These are phyloP conservation scores for Bjerkandera adusta DNA, from an alignment of 1,284 basidiomycete genomes.

Conservation along the genomic window DNA sequence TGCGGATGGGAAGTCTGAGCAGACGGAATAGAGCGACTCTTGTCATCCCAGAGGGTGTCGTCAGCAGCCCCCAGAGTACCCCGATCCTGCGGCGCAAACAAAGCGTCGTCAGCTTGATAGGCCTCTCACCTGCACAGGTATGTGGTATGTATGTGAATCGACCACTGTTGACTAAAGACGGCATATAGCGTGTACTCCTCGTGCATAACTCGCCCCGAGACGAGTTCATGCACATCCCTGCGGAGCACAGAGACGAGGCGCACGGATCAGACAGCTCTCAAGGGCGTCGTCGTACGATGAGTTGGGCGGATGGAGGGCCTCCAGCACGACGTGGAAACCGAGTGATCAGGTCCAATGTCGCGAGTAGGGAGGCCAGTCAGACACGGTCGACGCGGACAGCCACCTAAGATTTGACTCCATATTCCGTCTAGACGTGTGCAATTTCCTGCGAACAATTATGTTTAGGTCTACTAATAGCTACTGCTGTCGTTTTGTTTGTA, in stretches of 20 bases:
- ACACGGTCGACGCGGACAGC: not conserved
- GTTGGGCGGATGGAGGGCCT: slow-evolving; percentile 10
- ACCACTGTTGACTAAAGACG: too few relatives aligned
- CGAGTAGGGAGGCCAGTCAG: slow-evolving; percentile 14
- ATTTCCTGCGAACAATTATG: too few relatives aligned
- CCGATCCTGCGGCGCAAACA: slow-evolving; percentile 48
- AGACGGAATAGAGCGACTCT: slow-evolving; percentile 42
- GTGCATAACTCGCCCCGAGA: slow-evolving; percentile 63
- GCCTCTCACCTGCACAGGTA: slow-evolving; percentile 73
- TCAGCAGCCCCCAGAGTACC: slow-evolving; percentile 27
- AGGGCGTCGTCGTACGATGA: slow-evolving; percentile 19
- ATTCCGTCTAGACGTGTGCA: too few relatives aligned
- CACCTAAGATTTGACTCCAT: too few relatives aligned
- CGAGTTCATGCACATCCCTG: slow-evolving; percentile 24
- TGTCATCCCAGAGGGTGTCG: slow-evolving; percentile 42
- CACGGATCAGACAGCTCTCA: too few relatives aligned
- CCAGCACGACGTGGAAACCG: not conserved
- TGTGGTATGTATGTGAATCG: too few relatives aligned
- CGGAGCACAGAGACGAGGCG: too few relatives aligned
- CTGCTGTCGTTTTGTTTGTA: too few relatives aligned
- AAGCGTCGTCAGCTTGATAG: slow-evolving; percentile 59
- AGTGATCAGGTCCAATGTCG: slow-evolving; percentile 7
- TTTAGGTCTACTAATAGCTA: too few relatives aligned
- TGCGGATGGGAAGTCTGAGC: slow-evolving; percentile 28
- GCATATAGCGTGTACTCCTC: slow-evolving; percentile 51